Conservation (phyloP, 352 stramenopile genomes). For the Globisporangium nunn region DNA sequence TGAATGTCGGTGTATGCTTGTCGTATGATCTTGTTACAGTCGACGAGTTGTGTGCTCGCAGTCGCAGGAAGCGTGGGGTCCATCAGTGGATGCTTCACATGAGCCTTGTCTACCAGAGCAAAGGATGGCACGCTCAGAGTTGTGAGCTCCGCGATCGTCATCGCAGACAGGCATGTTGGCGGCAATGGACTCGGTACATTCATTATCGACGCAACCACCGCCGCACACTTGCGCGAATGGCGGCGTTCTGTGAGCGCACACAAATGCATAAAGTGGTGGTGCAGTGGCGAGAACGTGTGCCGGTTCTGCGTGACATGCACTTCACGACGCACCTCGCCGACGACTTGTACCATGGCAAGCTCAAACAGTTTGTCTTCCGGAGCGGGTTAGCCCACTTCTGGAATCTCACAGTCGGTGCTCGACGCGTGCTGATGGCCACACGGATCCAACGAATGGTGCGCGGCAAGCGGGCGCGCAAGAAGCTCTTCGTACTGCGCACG, state of each 20-base stretch:
- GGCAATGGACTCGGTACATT: neutral
- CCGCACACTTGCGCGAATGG: neutral
- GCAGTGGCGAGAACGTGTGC: neutral
- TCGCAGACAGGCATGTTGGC: neutral
- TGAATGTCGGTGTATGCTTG: no score
- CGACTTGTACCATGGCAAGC: slow-evolving; percentile 8
- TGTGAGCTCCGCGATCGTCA: neutral
- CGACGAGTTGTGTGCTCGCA: neutral
- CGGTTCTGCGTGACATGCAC: neutral
- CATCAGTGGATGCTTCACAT: neutral
- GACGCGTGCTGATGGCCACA: slow-evolving; percentile 21
- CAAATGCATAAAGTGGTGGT: neutral
- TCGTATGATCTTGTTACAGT: neutral
- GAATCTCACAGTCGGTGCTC: slow-evolving; percentile 20
- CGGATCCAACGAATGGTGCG: slow-evolving; percentile 26
- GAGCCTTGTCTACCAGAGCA: neutral
- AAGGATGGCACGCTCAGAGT: neutral
- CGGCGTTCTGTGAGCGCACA: neutral
- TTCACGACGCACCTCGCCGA: neutral
- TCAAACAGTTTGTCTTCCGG: slow-evolving; percentile 20
- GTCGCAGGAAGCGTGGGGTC: neutral
- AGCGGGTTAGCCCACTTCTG: slow-evolving; percentile 25
- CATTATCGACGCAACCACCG: neutral
- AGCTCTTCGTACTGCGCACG: slow-evolving; percentile 25
- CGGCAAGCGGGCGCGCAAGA: slow-evolving; percentile 18